phyloP scores from a whole-genome alignment of 1,284 basidiomycete species.

The Cutaneotrichosporon cutaneum region DNA sequence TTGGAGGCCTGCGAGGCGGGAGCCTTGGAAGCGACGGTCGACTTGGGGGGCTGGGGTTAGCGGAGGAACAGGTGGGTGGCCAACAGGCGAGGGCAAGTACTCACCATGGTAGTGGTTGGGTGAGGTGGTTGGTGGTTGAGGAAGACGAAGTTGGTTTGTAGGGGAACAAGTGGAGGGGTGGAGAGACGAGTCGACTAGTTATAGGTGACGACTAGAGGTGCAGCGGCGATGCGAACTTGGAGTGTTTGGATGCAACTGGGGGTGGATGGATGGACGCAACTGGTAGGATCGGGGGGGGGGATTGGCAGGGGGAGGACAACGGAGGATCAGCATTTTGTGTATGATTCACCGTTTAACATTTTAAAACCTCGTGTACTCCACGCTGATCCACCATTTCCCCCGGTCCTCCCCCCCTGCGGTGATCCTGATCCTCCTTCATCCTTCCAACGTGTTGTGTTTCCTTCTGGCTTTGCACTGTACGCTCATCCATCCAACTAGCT shows the following conservation, averaged over 20 bases:
- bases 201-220: not conserved
- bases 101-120: slow-evolving; percentile 36
- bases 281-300: not conserved
- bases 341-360: too few relatives aligned
- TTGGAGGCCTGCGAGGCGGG: slow-evolving; percentile 62
- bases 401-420: too few relatives aligned
- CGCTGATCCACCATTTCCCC: too few relatives aligned
- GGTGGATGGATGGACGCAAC: not conserved
- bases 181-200: not conserved
- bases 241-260: not conserved
- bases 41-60: slow-evolving; percentile 49
- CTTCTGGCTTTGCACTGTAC: too few relatives aligned
- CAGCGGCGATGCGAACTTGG: not conserved
- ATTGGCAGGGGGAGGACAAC: too few relatives aligned
- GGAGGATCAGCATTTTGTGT: too few relatives aligned
- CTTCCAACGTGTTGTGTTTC: too few relatives aligned
- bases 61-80: not conserved
- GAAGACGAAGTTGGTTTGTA: slow-evolving; percentile 6
- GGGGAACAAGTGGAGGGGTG: slow-evolving; percentile 2
- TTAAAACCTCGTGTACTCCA: too few relatives aligned
- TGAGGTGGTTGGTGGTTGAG: slow-evolving; percentile 13
- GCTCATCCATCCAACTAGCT: not conserved
- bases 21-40: slow-evolving; percentile 54
- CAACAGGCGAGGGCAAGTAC: not conserved
- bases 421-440: too few relatives aligned